Evolutionary conservation across 2,329 filamentous ascomycete genomes (phyloP).

Genomic region (Golovinomyces cichoracearum): DNA sequence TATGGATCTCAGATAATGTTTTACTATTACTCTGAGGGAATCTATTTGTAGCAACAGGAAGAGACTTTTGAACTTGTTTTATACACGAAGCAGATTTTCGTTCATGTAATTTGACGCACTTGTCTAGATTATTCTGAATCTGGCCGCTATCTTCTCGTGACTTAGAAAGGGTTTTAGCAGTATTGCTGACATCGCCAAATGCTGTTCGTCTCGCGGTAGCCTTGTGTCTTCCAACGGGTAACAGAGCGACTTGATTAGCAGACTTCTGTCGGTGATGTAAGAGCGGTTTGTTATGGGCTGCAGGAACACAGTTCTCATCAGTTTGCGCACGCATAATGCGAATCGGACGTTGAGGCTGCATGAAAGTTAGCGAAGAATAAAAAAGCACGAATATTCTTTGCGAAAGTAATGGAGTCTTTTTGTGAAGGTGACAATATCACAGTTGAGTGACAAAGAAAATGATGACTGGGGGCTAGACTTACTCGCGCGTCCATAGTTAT

Average conservation of each 20-base stretch:
- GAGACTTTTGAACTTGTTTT: slow-evolving; percentile 36
- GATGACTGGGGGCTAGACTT: slow-evolving; percentile 7
- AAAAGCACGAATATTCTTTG: slow-evolving; percentile 6
- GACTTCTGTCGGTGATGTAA: slow-evolving; percentile 69
- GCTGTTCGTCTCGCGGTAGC: slow-evolving; percentile 47
- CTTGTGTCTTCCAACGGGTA: slow-evolving; percentile 31
- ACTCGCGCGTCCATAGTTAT: slow-evolving; percentile 20
- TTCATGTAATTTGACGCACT: slow-evolving; percentile 11
- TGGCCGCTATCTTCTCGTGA: slow-evolving; percentile 31
- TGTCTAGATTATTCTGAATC: slow-evolving; percentile 18
- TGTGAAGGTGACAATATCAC: neutral
- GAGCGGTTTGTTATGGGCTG: slow-evolving; percentile 25
- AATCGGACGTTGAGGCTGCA: slow-evolving; percentile 41
- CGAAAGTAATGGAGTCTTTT: neutral
- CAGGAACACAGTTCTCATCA: slow-evolving; percentile 42
- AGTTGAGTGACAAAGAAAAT: neutral
- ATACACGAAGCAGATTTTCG: slow-evolving; percentile 23
- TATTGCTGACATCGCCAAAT: slow-evolving; percentile 65
- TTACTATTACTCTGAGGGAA: slow-evolving; percentile 2
- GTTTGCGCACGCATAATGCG: slow-evolving; percentile 31
- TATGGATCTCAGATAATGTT: slow-evolving; percentile 3
- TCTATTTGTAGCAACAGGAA: slow-evolving; percentile 13
- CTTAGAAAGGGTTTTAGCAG: slow-evolving; percentile 16
- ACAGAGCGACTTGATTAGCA: slow-evolving; percentile 31
- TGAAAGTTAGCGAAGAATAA: slow-evolving; percentile 11